phyloP scores from a whole-genome alignment of 768 basidiomycete species.

The Leccinum broughii region DNA sequence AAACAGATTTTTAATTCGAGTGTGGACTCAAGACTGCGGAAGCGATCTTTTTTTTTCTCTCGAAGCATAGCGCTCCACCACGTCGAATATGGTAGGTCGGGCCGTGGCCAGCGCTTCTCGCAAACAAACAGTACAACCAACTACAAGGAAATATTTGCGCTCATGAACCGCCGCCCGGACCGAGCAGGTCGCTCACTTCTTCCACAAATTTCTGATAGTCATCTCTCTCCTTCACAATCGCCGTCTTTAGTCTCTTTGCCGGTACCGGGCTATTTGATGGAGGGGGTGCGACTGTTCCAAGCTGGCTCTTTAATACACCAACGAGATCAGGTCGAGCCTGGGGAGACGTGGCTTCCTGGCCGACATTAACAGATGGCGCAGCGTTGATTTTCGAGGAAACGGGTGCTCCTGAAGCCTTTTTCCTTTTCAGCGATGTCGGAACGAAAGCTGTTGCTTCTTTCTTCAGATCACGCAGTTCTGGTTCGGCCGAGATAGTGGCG shows the following conservation, averaged over 20 bases:
- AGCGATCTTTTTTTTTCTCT: conserved; percentile 8
- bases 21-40: background rate
- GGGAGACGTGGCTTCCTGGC: conserved; percentile 20
- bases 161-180: conserved; percentile 22
- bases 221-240: conserved; percentile 48
- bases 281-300: conserved; percentile 44
- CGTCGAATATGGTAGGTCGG: background rate
- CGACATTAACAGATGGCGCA: conserved; percentile 53
- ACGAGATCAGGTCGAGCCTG: conserved; percentile 67
- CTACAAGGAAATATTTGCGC: background rate
- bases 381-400: conserved; percentile 55
- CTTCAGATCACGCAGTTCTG: conserved; percentile 89
- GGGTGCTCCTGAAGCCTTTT: conserved; percentile 44
- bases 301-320: conserved; percentile 57
- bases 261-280: conserved; percentile 16
- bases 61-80: background rate
- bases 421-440: conserved; percentile 78
- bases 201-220: conserved; percentile 79
- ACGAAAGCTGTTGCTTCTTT: conserved; percentile 94
- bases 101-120: background rate
- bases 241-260: conserved; percentile 23
- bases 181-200: conserved; percentile 70
- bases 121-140: background rate
- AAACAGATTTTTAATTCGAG: conserved; percentile 1
- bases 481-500: conserved; percentile 81